Base-by-base conservation (phyloP, 2,329 filamentous ascomycete species). In the Cryoendolithus antarcticus region DNA sequence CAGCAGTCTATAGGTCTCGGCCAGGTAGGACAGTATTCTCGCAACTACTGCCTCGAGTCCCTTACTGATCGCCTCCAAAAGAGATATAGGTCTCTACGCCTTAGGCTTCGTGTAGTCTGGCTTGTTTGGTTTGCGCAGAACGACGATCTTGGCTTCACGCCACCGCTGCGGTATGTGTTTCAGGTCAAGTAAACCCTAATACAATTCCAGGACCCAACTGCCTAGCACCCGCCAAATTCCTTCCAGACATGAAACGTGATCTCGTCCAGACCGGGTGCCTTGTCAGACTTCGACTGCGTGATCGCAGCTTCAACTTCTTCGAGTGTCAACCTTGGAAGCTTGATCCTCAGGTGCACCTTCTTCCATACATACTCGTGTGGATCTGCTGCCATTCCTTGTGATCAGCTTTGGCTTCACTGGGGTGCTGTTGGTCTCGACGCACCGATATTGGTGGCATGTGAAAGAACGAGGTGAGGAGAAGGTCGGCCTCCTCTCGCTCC, bases 31-130 rank as follows among this genome's bases (percentile, higher is more conserved):
- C 15, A 32, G 6, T 13, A 10, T 32, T 11, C n/a, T 32, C 15
- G 31, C 31, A 13, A 32, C 31, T 6, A 11, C 31, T 6, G 12
- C 21, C 32, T 50, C 40, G 6, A 34, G 34, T 6, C 12, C 21
- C 41, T 59, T 59, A 4, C 52, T 51, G 1, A 59, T 46, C 3
- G 43, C 48, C 11, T 28, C 13, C 4, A 50, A 40, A 3, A 51
- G 48, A 9, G 46, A 55, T 48, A 56, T 54, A 8, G 51, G 54
- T 36, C 52, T 40, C 38, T 49, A 56, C n/a, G 44, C 43, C 38
- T 50, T 48, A 3, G 51, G 38, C 3, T 46, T 30, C n/a, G 43
- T 51, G 44, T 54, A 53, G 44, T 55, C 46, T 29, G 30, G 32
- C 31, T 51, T 46, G 30, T 49, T 44, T 30, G 43, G 45, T 43